These are phyloP conservation scores for Dictyostelium intermedium DNA, from an alignment of 78 protist genomes.

Conservation along the genomic window DNA sequence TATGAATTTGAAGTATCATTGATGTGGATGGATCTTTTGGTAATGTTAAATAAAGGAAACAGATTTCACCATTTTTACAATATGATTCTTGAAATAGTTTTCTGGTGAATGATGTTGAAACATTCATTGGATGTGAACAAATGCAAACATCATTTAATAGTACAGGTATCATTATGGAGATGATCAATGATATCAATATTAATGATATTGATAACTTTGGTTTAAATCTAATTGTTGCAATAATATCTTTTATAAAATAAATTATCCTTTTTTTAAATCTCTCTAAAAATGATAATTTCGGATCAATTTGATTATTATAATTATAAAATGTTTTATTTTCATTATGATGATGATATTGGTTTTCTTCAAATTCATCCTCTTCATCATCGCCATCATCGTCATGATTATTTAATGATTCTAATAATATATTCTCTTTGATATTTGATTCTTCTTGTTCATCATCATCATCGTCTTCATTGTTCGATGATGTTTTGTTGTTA, in stretches of 20 bases:
- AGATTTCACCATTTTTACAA: conserved; percentile 15
- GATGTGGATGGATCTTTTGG: conserved; percentile 48
- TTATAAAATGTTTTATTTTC: not conserved
- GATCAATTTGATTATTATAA: conserved; percentile 13
- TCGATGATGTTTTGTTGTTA: not conserved
- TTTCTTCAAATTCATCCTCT: not conserved
- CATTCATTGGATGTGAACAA: conserved; percentile 69
- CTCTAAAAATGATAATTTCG: not conserved
- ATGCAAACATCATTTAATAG: conserved; percentile 22
- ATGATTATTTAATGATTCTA: not conserved
- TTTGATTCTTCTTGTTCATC: not conserved
- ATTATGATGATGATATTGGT: not conserved
- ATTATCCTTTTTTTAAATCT: not conserved
- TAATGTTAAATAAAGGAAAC: conserved; percentile 33
- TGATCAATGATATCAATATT: not conserved
- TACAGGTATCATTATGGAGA: conserved; percentile 13
- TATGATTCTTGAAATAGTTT: not conserved
- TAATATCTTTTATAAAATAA: not conserved
- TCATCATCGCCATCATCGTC: not conserved
- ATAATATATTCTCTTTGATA: not conserved
- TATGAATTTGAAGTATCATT: conserved; percentile 57
- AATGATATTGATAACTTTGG: not conserved
- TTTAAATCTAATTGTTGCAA: not conserved
- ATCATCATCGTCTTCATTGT: not conserved
- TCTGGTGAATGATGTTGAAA: conserved; percentile 25